Conservation (phyloP, 108 stramenopile genomes). For the Nitzschia inconspicua region DNA sequence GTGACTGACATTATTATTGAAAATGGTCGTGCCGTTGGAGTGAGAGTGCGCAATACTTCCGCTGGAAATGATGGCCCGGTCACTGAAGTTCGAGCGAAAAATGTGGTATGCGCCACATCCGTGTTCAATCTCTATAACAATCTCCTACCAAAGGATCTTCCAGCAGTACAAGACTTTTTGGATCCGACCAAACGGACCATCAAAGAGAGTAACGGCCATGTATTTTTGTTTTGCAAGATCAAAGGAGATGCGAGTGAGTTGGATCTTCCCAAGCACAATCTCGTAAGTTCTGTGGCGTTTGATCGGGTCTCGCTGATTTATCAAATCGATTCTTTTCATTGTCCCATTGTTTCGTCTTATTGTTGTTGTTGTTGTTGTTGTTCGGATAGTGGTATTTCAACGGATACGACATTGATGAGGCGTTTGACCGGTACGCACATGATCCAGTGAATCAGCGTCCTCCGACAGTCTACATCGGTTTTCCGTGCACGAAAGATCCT, state of each 20-base stretch:
- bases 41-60: constrained; percentile 43
- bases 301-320: too few relatives aligned
- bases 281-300: too few relatives aligned
- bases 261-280: constrained; percentile 44
- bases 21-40: constrained; percentile 47
- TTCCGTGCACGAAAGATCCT: constrained; percentile 53
- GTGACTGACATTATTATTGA: constrained; percentile 47
- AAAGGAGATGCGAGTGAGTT: constrained; percentile 41
- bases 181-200: constrained; percentile 38
- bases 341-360: too few relatives aligned
- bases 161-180: constrained; percentile 38
- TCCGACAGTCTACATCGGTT: constrained; percentile 66
- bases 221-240: constrained; percentile 55
- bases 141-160: constrained; percentile 41
- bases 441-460: constrained; percentile 47
- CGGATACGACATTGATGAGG: constrained; percentile 47
- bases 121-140: constrained; percentile 54
- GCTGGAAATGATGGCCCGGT: constrained; percentile 13
- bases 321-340: too few relatives aligned
- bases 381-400: constrained; percentile 73
- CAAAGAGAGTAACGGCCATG: constrained; percentile 40
- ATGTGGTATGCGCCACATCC: constrained; percentile 48
- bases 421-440: constrained; percentile 47
- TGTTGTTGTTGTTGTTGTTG: too few relatives aligned
- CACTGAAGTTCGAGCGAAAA: constrained; percentile 42